Evolutionary conservation across 176 grass and related monocot species (phyloP), one percentile per base, ranked within the genome.

Genomic region (Oryza glumipatula): DNA sequence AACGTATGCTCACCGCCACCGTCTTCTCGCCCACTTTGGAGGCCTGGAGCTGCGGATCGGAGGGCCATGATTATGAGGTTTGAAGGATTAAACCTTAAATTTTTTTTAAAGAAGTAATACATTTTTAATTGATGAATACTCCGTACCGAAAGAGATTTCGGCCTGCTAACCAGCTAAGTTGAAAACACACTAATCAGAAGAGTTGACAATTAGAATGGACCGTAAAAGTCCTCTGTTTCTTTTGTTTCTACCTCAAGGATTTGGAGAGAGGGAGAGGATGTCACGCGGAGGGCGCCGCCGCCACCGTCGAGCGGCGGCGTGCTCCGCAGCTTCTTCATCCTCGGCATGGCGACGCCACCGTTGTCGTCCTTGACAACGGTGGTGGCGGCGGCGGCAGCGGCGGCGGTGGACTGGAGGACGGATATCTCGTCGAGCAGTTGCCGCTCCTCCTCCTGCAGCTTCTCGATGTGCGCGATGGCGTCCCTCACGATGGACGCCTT

Each of bases 401-500:
- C 9, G 12, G 6, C 60, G 11, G 9, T 6, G 12, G 84, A 41
- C 60, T 89, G 63, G 21, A 95, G 84, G 48, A 12, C 26, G 3
- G 76, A 68, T 13, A 93, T 49, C 41, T 94, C 88, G 7, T 76
- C 74, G n/a, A 76, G 88, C 9, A 91, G 1, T 35, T 15, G 68
- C 52, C 77, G 82, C 82, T 98, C 95, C 60, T 98, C 70, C 28
- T 93, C 87, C 79, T 97, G 90, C 19, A 97, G 88, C 16, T 80
- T 17, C 87, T 94, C 58, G 82, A 94, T 85, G 86, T 91, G 93
- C 1, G 72, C 63, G 47, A 98, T 98, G 6, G 88, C 95, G 56
- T 98, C 92, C 76, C 85, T 81, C 67, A 97, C 58, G 41, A 89
- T 90, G 19, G 92, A 90, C 4, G 90, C 91, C 89, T 94, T 97